Conservation (phyloP, 176 grass and related monocot species). For the Zoysia pacifica region DNA sequence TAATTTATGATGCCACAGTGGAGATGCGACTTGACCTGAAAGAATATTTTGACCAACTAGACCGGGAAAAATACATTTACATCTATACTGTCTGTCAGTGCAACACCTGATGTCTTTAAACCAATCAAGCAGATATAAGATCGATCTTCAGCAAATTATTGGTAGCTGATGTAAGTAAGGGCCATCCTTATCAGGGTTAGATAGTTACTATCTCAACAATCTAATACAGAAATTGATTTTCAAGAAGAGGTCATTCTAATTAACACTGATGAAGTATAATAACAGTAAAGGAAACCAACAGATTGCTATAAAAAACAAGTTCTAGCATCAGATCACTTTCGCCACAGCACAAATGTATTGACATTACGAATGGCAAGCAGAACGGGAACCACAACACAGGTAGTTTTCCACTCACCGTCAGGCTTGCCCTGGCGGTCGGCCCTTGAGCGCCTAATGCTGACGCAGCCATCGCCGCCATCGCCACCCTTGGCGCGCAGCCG, state of each 20-base stretch:
- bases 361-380: not conserved
- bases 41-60: not conserved
- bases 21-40: not conserved
- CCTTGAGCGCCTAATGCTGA: constrained; percentile 56
- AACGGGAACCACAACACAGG: not conserved
- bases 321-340: not conserved
- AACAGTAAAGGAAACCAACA: not conserved
- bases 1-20: not conserved
- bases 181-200: not conserved
- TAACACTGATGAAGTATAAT: not conserved
- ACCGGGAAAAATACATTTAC: not conserved
- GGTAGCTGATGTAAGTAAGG: not conserved
- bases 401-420: constrained; percentile 42
- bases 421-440: constrained; percentile 50
- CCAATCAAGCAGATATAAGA: not conserved
- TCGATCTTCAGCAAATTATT: not conserved
- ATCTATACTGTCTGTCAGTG: not conserved
- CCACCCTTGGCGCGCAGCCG: constrained; percentile 65
- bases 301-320: not conserved
- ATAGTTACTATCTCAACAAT: not conserved
- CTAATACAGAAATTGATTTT: not conserved
- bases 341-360: not conserved
- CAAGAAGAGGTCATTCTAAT: not conserved
- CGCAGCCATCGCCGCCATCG: constrained; percentile 65
- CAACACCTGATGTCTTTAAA: not conserved